These are phyloP conservation scores for Fusarium sp. DNA, from an alignment of 2,329 filamentous ascomycete genomes.

Conservation along the genomic window DNA sequence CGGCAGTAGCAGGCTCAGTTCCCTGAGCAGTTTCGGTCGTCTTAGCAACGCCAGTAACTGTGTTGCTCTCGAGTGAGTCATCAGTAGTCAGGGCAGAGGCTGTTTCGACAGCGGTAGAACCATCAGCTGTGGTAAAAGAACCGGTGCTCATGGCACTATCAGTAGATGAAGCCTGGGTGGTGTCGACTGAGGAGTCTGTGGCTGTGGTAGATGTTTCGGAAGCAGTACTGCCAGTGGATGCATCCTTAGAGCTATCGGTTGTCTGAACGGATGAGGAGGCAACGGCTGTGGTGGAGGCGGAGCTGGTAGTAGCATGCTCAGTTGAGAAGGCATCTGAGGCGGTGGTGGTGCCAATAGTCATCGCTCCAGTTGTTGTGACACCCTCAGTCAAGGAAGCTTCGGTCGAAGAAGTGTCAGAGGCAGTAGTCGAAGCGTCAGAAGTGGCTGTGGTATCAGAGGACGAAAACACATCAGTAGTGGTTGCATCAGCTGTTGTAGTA, in stretches of 20 bases:
- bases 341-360: constrained; percentile 7
- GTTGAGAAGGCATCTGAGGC: constrained; percentile 20
- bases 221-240: constrained; percentile 9
- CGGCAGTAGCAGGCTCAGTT: constrained; percentile 11
- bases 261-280: constrained; percentile 16
- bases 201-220: constrained; percentile 3
- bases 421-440: constrained; percentile 1
- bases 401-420: constrained; percentile 17
- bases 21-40: constrained; percentile 8
- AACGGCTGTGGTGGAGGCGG: not conserved
- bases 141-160: constrained; percentile 2
- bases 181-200: constrained; percentile 12
- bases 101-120: not conserved
- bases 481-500: constrained; percentile 23
- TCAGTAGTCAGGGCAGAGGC: constrained; percentile 4
- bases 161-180: constrained; percentile 3
- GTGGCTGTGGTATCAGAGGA: constrained; percentile 6
- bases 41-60: not conserved
- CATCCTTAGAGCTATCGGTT: constrained; percentile 33
- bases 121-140: constrained; percentile 1
- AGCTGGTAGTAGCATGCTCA: constrained; percentile 10
- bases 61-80: not conserved
- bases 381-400: constrained; percentile 1
- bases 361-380: constrained; percentile 9
- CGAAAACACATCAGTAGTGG: constrained; percentile 8